A percentile compares a stretch with the other conserved stretches of the same genome.
These are phyloP conservation scores for Mallotus nudiflorus DNA, from an alignment of 345 rosid genomes.

Conservation along the genomic window DNA sequence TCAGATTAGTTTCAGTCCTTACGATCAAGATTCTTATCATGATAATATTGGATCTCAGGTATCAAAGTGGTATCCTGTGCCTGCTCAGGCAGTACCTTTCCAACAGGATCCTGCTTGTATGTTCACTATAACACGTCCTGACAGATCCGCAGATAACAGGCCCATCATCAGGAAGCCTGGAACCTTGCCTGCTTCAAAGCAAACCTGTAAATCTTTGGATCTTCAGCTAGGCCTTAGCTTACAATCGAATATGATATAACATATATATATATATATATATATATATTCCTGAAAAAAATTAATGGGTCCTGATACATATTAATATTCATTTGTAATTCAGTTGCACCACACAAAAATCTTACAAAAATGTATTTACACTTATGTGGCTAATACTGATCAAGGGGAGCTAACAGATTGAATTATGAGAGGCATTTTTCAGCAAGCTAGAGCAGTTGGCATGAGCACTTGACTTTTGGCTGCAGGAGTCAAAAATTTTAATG, in stretches of 20 bases:
- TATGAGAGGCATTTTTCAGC: not conserved
- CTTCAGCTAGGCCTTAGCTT: conserved; percentile 62
- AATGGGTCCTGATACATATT: not conserved
- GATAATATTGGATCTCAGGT: conserved; percentile 25
- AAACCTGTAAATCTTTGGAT: conserved; percentile 59
- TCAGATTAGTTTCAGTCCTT: conserved; percentile 62
- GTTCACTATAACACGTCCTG: conserved; percentile 39
- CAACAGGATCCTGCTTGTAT: conserved; percentile 32
- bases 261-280: no score
- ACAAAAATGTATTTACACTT: not conserved
- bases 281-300: not conserved
- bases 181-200: conserved; percentile 51
- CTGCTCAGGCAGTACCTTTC: conserved; percentile 31
- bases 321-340: conserved; percentile 3
- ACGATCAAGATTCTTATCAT: conserved; percentile 25
- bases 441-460: not conserved
- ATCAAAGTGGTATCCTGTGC: conserved; percentile 23
- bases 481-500: not conserved
- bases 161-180: conserved; percentile 36
- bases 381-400: not conserved
- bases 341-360: not conserved
- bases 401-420: not conserved
- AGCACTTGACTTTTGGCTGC: not conserved
- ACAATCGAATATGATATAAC: conserved; percentile 32
- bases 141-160: conserved; percentile 35